phyloP scores from a whole-genome alignment of 768 basidiomycete genomes.

The Tricholoma furcatifolium region DNA sequence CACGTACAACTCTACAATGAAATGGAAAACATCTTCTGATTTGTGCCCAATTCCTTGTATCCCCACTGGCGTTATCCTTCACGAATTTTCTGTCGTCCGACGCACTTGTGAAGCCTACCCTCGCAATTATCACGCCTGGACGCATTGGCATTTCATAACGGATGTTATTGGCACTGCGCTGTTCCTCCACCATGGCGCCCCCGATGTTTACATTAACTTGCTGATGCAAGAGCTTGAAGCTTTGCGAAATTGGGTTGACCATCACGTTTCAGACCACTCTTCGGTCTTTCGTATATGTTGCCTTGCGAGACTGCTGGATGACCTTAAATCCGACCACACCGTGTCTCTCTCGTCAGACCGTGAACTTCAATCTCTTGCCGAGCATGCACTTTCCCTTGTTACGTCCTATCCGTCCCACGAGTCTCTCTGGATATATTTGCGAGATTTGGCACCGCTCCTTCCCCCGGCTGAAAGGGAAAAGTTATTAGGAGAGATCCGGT shows the following conservation, averaged over 20 bases:
- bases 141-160: conserved; percentile 54
- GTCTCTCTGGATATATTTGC: conserved; percentile 63
- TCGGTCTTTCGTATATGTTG: conserved; percentile 54
- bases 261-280: conserved; percentile 68
- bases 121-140: conserved; percentile 76
- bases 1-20: neutral
- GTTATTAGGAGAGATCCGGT: conserved; percentile 6
- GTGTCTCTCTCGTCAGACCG: neutral
- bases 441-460: conserved; percentile 19
- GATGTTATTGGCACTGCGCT: conserved; percentile 27
- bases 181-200: conserved; percentile 13
- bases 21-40: conserved; percentile 27
- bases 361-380: conserved; percentile 18
- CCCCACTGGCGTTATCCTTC: conserved; percentile 30
- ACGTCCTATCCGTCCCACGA: conserved; percentile 54
- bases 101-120: conserved; percentile 61
- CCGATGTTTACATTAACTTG: conserved; percentile 25
- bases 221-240: conserved; percentile 36
- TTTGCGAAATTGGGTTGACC: conserved; percentile 52
- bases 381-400: conserved; percentile 51
- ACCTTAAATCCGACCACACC: conserved; percentile 10
- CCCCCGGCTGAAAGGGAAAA: neutral
- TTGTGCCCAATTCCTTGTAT: conserved; percentile 30
- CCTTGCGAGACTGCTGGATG: conserved; percentile 30
- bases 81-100: conserved; percentile 49